Conservation (phyloP, 1,139 yeast species). For the Pichia sp. region DNA sequence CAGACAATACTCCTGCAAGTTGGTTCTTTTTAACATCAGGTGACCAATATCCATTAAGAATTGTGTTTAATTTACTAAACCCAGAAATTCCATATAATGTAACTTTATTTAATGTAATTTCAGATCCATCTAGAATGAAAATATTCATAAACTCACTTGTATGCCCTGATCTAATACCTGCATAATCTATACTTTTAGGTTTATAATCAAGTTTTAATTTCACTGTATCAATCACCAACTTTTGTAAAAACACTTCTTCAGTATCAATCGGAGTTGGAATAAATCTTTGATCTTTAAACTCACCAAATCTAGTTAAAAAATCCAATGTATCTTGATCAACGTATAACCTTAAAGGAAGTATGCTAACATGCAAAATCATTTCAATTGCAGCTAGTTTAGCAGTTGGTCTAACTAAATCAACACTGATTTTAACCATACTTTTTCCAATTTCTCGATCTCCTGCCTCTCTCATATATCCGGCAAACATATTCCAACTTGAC, state of each 20-base stretch:
- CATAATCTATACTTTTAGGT: slow-evolving; percentile 81
- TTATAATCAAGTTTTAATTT: slow-evolving; percentile 78
- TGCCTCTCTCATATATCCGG: slow-evolving; percentile 60
- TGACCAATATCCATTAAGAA: slow-evolving; percentile 68
- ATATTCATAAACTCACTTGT: slow-evolving; percentile 83
- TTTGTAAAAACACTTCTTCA: slow-evolving; percentile 65
- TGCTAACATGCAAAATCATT: slow-evolving; percentile 44
- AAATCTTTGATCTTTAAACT: slow-evolving; percentile 70
- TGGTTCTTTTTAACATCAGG: slow-evolving; percentile 82
- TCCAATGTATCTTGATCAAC: slow-evolving; percentile 93
- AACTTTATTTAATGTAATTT: slow-evolving; percentile 54
- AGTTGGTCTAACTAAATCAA: slow-evolving; percentile 63
- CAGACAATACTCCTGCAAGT: slow-evolving; percentile 71
- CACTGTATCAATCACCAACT: slow-evolving; percentile 56
- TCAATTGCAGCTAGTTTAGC: slow-evolving; percentile 65
- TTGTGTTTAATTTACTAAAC: slow-evolving; percentile 48
- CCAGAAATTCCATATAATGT: slow-evolving; percentile 75
- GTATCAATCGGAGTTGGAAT: slow-evolving; percentile 50
- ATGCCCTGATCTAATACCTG: slow-evolving; percentile 79
- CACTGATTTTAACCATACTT: slow-evolving; percentile 50
- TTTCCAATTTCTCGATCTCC: slow-evolving; percentile 70
- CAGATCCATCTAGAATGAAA: slow-evolving; percentile 82
- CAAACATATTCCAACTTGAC: slow-evolving; percentile 87
- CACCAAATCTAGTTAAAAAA: slow-evolving; percentile 71
- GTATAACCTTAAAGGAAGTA: slow-evolving; percentile 74